phyloP scores from a whole-genome alignment of 495 filamentous ascomycete species.

The Xylaria longipes region DNA sequence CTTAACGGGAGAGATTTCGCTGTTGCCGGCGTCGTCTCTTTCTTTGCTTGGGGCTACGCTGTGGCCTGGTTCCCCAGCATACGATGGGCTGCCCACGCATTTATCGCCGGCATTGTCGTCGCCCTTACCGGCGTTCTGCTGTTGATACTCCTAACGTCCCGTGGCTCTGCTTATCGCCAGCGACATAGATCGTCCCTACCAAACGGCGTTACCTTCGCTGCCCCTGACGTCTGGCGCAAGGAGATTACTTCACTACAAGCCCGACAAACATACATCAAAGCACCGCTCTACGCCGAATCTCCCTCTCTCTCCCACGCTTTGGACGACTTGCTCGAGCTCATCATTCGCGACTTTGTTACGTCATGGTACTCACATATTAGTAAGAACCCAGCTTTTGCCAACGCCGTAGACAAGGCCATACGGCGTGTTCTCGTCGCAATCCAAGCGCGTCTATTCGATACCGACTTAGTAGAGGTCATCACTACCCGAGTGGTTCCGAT shows the following conservation, averaged over 20 bases:
- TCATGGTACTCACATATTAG: slow-evolving; percentile 92
- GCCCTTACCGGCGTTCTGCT: slow-evolving; percentile 60
- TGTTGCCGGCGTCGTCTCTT: slow-evolving; percentile 70
- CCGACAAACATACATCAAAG: slow-evolving; percentile 55
- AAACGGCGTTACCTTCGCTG: slow-evolving; percentile 66
- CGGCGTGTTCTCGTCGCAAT: slow-evolving; percentile 75
- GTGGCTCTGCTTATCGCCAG: slow-evolving; percentile 52
- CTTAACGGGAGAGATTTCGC: slow-evolving; percentile 77
- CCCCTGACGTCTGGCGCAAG: slow-evolving; percentile 67
- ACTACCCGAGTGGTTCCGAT: slow-evolving; percentile 86
- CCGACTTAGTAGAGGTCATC: slow-evolving; percentile 81
- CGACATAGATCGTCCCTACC: slow-evolving; percentile 47
- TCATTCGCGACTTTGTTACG: slow-evolving; percentile 83
- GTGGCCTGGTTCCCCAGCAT: slow-evolving; percentile 80
- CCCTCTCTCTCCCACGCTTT: slow-evolving; percentile 79
- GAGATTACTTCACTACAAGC: slow-evolving; percentile 67
- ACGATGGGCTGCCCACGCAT: slow-evolving; percentile 81
- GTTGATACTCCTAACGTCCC: slow-evolving; percentile 66
- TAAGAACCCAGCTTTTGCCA: slow-evolving; percentile 74
- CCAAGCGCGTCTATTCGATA: slow-evolving; percentile 67
- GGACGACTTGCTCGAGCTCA: slow-evolving; percentile 77
- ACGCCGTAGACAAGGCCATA: slow-evolving; percentile 83
- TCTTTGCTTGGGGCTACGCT: slow-evolving; percentile 85
- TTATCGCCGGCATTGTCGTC: slow-evolving; percentile 68
- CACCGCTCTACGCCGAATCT: slow-evolving; percentile 77